Base-by-base conservation (phyloP, 768 basidiomycete genomes). In the Mycena venus region DNA sequence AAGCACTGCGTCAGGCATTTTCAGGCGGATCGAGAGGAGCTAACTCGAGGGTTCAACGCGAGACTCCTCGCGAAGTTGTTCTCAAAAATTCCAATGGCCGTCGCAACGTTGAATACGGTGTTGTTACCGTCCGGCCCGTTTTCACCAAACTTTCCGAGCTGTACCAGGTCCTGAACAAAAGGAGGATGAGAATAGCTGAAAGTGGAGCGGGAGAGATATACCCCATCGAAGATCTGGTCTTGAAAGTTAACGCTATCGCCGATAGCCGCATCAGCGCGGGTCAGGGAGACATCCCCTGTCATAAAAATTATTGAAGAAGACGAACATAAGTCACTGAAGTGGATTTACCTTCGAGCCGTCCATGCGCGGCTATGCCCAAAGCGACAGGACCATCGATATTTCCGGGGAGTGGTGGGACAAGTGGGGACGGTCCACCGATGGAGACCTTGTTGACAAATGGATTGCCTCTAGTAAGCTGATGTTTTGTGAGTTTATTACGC, bases 171-270 rank as follows among this genome's bases (percentile, higher is more conserved):
- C 75, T 76, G 47, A 63, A 15, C 21, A n/a, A n/a, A 27, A 17
- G 25, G 25, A 36, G 29, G 4, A 25, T 55, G 9, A 27, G 11
- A n/a, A 38, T 7, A 17, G 34, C 2, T 8, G 23, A 19, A 34
- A 2, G 25, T n/a, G 11, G n/a, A 27, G 47, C n/a, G 27, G 11
- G 23, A 44, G n/a, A n/a, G n/a, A n/a, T 55, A 25, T 59, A 65
- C 72, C 27, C 65, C 31, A 62, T 73, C 75, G 38, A 70, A 76
- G 10, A 76, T 21, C 27, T 70, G 61, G 29, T 74, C 58, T 67
- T 76, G 75, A 27, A 76, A 76, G 60, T 76, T 25, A 4, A 72
- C 63, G 31, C 74, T 76, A 17, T 76, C 75, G 27, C 75, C 75
- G 27, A 76, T 76, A 29, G 74, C 70, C 38, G 72, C 68, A 68